These are phyloP conservation scores for Aspergillus ruber DNA, from an alignment of 2,329 filamentous ascomycete species.

Conservation along the genomic window DNA sequence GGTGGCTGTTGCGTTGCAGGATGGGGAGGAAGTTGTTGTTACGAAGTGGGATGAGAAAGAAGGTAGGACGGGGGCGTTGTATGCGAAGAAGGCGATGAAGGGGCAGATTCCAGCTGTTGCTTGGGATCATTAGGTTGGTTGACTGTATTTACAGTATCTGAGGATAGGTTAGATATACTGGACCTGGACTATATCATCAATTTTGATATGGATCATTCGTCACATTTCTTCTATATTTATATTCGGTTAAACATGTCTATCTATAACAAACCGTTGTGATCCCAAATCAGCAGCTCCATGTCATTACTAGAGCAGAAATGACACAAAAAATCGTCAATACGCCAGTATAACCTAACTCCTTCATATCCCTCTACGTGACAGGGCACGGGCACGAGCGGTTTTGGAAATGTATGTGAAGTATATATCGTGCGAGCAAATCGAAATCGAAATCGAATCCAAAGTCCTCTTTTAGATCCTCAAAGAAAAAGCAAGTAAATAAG, in stretches of 20 bases:
- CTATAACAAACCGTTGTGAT: neutral
- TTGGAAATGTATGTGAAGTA: neutral
- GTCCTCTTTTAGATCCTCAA: neutral
- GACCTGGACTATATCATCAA: too few relatives aligned
- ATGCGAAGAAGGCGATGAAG: constrained; percentile 3
- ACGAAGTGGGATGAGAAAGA: constrained; percentile 51
- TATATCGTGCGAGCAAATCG: neutral
- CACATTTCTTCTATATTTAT: neutral
- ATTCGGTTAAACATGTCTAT: neutral
- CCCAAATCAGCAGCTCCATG: neutral
- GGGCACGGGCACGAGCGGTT: neutral
- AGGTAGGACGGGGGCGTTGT: constrained; percentile 47
- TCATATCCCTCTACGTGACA: neutral
- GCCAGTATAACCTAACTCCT: neutral
- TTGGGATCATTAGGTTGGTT: constrained; percentile 8
- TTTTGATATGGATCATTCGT: neutral
- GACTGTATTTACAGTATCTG: too few relatives aligned
- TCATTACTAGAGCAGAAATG: neutral
- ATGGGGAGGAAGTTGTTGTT: constrained; percentile 52
- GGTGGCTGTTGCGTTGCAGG: constrained; percentile 57
- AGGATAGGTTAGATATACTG: neutral
- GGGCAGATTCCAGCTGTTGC: constrained; percentile 8
- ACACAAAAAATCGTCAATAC: neutral
- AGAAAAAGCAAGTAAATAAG: constrained; percentile 3
- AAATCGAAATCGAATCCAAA: neutral